Percentiles rank a stretch among this genome's conserved stretches.
Conservation (phyloP, 2,329 filamentous ascomycete genomes). For the Penicillium capsulatum region DNA sequence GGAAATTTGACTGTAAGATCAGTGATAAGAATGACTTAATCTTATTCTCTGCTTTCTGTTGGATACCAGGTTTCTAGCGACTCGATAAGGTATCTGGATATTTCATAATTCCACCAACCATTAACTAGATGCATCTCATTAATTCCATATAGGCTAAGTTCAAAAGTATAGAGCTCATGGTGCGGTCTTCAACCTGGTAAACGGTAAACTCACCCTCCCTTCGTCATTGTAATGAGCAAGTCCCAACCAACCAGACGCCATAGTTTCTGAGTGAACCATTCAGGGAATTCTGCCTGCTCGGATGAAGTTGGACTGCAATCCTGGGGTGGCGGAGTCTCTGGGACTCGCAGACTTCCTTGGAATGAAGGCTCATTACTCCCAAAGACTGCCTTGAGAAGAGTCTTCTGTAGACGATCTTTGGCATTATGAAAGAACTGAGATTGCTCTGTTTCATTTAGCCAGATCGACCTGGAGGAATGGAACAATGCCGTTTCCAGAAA, state of each 20-base stretch:
- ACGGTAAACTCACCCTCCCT: too few species aligned
- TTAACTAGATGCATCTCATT: too few species aligned
- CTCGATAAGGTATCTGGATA: too few species aligned
- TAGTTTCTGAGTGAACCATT: constrained; percentile 55
- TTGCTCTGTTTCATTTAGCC: neutral
- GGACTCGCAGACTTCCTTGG: constrained; percentile 24
- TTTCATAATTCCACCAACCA: too few species aligned
- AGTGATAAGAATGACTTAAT: too few species aligned
- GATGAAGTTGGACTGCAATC: constrained; percentile 8
- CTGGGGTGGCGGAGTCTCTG: constrained; percentile 18
- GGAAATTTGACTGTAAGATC: neutral
- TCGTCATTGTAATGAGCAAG: constrained; percentile 16
- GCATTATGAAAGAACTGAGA: constrained; percentile 18
- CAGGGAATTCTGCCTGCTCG: constrained; percentile 38
- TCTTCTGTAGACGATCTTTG: constrained; percentile 38
- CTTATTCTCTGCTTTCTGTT: too few species aligned
- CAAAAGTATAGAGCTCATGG: too few species aligned
- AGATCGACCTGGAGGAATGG: neutral
- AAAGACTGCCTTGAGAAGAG: constrained; percentile 42
- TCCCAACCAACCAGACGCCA: constrained; percentile 60
- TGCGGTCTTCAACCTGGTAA: too few species aligned
- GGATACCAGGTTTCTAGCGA: too few species aligned
- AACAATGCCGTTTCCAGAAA: constrained; percentile 32
- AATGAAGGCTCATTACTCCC: constrained; percentile 33
- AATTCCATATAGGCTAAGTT: too few species aligned